These are phyloP conservation scores for Aegilops speltoides DNA, from an alignment of 176 grass and related monocot genomes.

Conservation along the genomic window DNA sequence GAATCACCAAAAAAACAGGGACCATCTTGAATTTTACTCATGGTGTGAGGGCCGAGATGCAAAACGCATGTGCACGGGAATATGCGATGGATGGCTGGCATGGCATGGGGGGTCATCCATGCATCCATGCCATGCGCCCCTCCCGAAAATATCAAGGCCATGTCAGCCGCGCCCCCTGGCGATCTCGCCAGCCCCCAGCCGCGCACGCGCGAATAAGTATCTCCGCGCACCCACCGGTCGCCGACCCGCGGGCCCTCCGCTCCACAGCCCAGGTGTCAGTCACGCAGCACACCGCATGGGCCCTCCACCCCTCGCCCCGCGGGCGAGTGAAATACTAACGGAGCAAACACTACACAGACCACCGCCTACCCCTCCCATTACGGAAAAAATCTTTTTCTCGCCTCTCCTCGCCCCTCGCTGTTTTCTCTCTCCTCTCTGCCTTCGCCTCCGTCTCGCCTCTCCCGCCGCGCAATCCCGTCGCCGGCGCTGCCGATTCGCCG, in stretches of 20 bases:
- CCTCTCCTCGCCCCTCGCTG: conserved; percentile 29
- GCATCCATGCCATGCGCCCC: conserved; percentile 38
- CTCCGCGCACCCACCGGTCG: background rate
- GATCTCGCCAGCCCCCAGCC: conserved; percentile 47
- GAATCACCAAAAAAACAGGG: no score
- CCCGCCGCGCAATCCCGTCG: conserved; percentile 2
- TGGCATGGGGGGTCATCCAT: conserved; percentile 36
- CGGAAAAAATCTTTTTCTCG: conserved; percentile 68
- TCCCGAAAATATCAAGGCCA: conserved; percentile 97
- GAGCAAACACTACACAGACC: conserved; percentile 10
- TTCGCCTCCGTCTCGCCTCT: background rate
- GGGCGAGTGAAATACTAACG: conserved; percentile 32
- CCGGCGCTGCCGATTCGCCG: conserved; percentile 9
- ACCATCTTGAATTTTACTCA: background rate
- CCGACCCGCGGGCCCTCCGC: background rate
- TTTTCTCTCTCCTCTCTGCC: conserved; percentile 3
- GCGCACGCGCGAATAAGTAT: conserved; percentile 62
- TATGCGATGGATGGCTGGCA: background rate
- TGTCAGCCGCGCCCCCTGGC: conserved; percentile 56
- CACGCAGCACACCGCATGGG: background rate
- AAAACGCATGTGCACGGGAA: background rate
- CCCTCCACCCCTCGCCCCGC: background rate
- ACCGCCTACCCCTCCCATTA: conserved; percentile 24
- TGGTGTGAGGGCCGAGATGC: background rate
- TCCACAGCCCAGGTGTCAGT: background rate